phyloP scores from a whole-genome alignment of 2,329 filamentous ascomycete species.

The Gnomoniopsis sp. region DNA sequence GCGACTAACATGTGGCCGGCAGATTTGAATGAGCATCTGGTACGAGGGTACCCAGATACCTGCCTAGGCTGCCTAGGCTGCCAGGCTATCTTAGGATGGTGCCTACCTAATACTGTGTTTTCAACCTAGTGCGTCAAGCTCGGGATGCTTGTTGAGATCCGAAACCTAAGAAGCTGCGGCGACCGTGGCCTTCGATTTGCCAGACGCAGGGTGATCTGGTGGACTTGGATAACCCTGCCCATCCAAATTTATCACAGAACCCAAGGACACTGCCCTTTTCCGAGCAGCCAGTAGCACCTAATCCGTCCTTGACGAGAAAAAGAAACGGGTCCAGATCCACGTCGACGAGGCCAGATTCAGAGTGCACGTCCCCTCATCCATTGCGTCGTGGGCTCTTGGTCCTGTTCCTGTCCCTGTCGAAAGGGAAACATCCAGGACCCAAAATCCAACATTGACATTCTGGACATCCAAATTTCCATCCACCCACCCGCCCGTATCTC shows the following conservation, averaged over 20 bases:
- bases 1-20: too few species aligned
- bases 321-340: neutral
- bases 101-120: too few species aligned
- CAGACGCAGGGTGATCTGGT: conserved; percentile 1
- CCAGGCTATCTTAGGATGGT: too few species aligned
- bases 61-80: too few species aligned
- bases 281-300: too few species aligned
- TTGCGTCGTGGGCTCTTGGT: neutral
- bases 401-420: neutral
- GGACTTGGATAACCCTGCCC: neutral
- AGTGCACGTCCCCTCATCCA: neutral
- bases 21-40: too few species aligned
- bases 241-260: conserved; percentile 6
- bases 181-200: conserved; percentile 1
- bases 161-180: neutral
- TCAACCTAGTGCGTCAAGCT: neutral
- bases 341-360: neutral
- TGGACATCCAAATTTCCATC: neutral
- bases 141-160: neutral
- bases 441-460: neutral
- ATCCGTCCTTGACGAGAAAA: neutral
- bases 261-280: too few species aligned
- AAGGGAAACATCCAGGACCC: neutral
- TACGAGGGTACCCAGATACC: too few species aligned
- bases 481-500: too few species aligned